Percentiles rank a stretch among this genome's conserved stretches.
Conservation (phyloP, 208 protist genomes). For the Kentomonas sorsogonicus region DNA sequence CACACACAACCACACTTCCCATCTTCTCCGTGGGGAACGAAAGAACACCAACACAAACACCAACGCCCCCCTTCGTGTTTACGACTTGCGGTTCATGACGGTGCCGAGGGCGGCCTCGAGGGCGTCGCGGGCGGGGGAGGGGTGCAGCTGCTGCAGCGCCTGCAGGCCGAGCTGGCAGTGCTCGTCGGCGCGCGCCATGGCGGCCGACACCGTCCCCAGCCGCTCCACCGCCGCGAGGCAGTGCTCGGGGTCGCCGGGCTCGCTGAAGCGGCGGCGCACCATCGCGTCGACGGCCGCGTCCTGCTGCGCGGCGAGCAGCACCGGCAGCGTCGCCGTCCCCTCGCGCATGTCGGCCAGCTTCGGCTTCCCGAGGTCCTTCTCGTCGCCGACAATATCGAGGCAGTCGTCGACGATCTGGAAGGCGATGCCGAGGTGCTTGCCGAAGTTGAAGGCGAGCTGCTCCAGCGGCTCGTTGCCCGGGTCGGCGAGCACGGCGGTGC, state of each 20-base stretch:
- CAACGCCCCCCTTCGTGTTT: neutral
- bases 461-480: conserved; percentile 41
- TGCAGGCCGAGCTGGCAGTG: conserved; percentile 56
- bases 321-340: conserved; percentile 75
- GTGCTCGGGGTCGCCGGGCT: conserved; percentile 30
- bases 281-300: conserved; percentile 40
- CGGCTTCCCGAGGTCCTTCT: conserved; percentile 71
- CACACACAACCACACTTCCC: neutral
- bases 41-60: neutral
- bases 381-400: conserved; percentile 87
- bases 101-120: conserved; percentile 50
- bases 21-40: conserved; percentile 3
- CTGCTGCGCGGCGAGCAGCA: conserved; percentile 60
- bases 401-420: conserved; percentile 95
- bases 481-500: conserved; percentile 81
- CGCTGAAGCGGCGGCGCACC: conserved; percentile 52
- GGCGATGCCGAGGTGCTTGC: conserved; percentile 90
- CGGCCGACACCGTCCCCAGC: conserved; percentile 44
- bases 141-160: conserved; percentile 36
- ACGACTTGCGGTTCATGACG: conserved; percentile 50
- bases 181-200: conserved; percentile 52
- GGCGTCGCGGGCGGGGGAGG: conserved; percentile 50
- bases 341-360: conserved; percentile 76
- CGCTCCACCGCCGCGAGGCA: conserved; percentile 50
- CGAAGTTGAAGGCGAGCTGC: conserved; percentile 67